Percentiles rank a stretch among this genome's conserved stretches.
Evolutionary conservation across 345 rosid species (phyloP).

Genomic region (Durio zibethinus): DNA sequence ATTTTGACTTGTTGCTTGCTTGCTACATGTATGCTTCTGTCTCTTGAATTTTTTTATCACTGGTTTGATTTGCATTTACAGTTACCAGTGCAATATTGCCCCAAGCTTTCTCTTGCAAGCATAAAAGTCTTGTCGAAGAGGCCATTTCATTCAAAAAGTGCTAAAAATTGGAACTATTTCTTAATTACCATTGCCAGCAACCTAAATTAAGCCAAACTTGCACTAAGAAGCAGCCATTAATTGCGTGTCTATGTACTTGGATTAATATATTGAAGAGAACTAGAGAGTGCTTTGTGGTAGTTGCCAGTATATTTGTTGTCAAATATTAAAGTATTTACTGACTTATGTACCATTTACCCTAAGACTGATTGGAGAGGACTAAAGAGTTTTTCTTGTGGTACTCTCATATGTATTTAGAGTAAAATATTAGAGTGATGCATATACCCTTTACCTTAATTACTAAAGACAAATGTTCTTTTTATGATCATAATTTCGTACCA

Average conservation of each 20-base stretch:
- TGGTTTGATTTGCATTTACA: conserved; percentile 1
- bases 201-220: neutral
- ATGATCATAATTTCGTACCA: conserved; percentile 19
- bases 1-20: neutral
- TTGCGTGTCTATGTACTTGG: neutral
- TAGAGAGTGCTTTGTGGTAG: neutral
- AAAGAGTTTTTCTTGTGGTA: no score
- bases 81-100: neutral
- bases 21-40: neutral
- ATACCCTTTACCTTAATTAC: neutral
- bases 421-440: no score
- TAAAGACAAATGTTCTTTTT: no score
- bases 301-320: neutral
- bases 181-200: neutral
- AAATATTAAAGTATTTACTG: no score
- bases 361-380: no score
- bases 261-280: neutral
- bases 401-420: no score
- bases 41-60: neutral
- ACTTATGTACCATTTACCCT: no score
- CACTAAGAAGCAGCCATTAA: neutral
- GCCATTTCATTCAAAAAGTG: neutral
- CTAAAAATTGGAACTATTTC: neutral
- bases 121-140: neutral
- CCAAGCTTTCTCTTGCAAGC: neutral